Conservation (phyloP, 2,329 filamentous ascomycete genomes). For the Dothideomycetes sp. region DNA sequence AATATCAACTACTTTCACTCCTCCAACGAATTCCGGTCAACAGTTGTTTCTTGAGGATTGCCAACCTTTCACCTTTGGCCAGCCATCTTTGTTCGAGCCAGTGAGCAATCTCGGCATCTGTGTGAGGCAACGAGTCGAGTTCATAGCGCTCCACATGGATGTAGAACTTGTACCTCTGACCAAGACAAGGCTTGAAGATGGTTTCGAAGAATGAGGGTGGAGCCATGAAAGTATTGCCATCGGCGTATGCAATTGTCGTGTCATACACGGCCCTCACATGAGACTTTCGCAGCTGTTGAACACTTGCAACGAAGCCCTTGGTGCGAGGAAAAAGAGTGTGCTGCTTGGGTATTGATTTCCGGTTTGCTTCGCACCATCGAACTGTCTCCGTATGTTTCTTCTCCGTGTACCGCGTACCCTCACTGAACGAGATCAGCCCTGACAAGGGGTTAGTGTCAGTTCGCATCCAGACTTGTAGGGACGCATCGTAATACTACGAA, state of each 20-base stretch:
- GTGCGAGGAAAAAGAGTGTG: conserved; percentile 53
- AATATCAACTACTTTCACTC: neutral
- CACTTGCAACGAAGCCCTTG: conserved; percentile 52
- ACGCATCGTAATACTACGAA: neutral
- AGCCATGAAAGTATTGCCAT: conserved; percentile 21
- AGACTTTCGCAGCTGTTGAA: conserved; percentile 40
- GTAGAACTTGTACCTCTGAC: conserved; percentile 23
- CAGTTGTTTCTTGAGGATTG: conserved; percentile 16
- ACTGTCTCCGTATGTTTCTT: conserved; percentile 44
- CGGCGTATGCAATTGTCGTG: conserved; percentile 31
- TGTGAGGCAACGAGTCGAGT: conserved; percentile 22
- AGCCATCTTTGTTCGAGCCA: conserved; percentile 31
- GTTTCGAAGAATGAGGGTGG: conserved; percentile 27
- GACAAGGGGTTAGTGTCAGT: neutral
- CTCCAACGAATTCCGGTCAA: conserved; percentile 7
- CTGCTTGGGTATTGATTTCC: conserved; percentile 43
- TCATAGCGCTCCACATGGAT: conserved; percentile 27
- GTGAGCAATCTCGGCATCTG: conserved; percentile 22
- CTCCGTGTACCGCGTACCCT: conserved; percentile 51
- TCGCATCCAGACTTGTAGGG: neutral
- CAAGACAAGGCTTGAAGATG: conserved; percentile 20
- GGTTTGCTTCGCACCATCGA: conserved; percentile 44
- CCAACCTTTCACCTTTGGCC: conserved; percentile 28
- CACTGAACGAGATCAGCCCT: conserved; percentile 58
- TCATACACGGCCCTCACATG: conserved; percentile 32